Percentiles rank a stretch among this genome's conserved stretches.
phyloP scores from a whole-genome alignment of 441 rosid genomes.

The Pelargonium hybrid region DNA sequence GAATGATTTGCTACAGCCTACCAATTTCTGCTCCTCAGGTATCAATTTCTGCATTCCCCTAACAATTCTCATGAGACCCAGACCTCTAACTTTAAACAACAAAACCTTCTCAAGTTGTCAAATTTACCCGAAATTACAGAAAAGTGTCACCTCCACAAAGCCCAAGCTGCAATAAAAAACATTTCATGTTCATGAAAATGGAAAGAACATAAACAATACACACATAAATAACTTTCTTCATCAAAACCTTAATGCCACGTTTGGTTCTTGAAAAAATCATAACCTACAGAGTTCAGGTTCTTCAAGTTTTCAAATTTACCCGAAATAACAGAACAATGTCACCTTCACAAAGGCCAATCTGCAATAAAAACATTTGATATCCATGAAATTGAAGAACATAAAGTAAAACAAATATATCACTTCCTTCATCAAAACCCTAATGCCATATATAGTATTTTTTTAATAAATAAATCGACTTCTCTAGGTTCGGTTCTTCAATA shows the following conservation, averaged over 20 bases:
- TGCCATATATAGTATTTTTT: neutral
- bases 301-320: conserved; percentile 23
- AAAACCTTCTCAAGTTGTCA: conserved; percentile 45
- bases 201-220: conserved; percentile 11
- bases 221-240: conserved; percentile 6
- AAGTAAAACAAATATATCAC: neutral
- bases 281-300: neutral
- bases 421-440: conserved; percentile 9
- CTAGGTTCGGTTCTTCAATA: neutral
- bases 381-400: conserved; percentile 21
- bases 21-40: conserved; percentile 49
- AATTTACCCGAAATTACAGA: conserved; percentile 33
- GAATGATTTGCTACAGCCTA: conserved; percentile 79
- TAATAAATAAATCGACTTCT: no score
- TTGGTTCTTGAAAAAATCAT: neutral
- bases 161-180: conserved; percentile 47
- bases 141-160: conserved; percentile 32
- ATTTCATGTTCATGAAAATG: conserved; percentile 25
- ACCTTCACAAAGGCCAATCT: conserved; percentile 44
- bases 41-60: conserved; percentile 97
- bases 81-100: conserved; percentile 48
- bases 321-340: conserved; percentile 26
- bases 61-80: conserved; percentile 84
- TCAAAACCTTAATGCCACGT: conserved; percentile 8
- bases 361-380: conserved; percentile 36